These are phyloP conservation scores for Nigrospora osmanthi DNA, from an alignment of 2,329 filamentous ascomycete species.

Conservation along the genomic window DNA sequence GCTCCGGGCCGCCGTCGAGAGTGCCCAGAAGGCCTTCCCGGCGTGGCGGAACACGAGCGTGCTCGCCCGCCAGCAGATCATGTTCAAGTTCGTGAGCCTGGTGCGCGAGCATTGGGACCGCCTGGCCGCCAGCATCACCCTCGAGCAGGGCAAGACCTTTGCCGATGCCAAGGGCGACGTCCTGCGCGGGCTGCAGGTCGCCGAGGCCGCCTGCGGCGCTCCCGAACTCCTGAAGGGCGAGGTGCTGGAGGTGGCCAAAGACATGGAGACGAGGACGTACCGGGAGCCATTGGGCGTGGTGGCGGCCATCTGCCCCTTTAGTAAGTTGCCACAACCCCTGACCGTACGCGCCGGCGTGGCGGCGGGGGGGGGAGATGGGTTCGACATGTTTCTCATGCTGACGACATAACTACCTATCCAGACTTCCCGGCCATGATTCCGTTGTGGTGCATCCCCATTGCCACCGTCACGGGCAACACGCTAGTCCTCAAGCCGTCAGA, in stretches of 20 bases:
- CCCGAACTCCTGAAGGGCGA: slow-evolving; percentile 78
- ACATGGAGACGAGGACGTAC: slow-evolving; percentile 83
- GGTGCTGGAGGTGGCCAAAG: slow-evolving; percentile 77
- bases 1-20: slow-evolving; percentile 66
- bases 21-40: slow-evolving; percentile 68
- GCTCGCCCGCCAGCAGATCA: slow-evolving; percentile 70
- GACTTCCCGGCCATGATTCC: slow-evolving; percentile 92
- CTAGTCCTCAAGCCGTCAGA: slow-evolving; percentile 81
- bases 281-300: slow-evolving; percentile 74
- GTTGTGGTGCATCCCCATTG: slow-evolving; percentile 83
- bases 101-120: slow-evolving; percentile 82
- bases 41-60: slow-evolving; percentile 66
- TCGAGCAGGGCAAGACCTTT: slow-evolving; percentile 86
- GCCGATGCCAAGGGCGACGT: slow-evolving; percentile 78
- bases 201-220: slow-evolving; percentile 73
- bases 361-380: no score
- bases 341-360: not conserved
- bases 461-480: slow-evolving; percentile 77
- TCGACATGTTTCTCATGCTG: not conserved
- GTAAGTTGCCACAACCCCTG: slow-evolving; percentile 35
- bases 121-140: slow-evolving; percentile 74
- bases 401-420: slow-evolving; percentile 20
- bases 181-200: slow-evolving; percentile 74
- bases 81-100: slow-evolving; percentile 77
- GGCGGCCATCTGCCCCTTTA: slow-evolving; percentile 82